Conservation (phyloP, 2,329 filamentous ascomycete genomes). For the Fusarium protoensiforme region DNA sequence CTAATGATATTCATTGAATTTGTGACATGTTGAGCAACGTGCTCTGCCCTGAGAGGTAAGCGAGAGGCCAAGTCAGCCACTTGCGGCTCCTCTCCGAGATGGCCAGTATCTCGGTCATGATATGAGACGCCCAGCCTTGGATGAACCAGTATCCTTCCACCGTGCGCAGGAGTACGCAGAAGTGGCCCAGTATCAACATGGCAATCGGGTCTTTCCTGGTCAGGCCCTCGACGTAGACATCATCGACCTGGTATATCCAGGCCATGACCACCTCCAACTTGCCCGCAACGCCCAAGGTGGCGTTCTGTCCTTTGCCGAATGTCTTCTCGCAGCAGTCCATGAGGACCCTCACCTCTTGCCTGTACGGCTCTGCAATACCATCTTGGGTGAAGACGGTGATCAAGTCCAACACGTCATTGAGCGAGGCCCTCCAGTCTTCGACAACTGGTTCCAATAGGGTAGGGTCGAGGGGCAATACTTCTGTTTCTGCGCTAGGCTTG, state of each 20-base stretch:
- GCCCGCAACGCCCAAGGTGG: neutral
- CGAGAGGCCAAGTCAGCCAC: neutral
- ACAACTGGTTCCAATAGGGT: neutral
- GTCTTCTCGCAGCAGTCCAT: neutral
- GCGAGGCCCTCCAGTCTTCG: neutral
- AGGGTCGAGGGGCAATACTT: neutral
- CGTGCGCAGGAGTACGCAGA: neutral
- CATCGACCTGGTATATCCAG: neutral
- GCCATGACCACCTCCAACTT: neutral
- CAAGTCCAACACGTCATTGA: neutral
- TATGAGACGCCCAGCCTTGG: neutral
- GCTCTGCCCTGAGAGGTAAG: neutral
- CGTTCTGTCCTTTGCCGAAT: neutral
- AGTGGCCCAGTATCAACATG: neutral
- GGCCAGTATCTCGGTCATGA: neutral
- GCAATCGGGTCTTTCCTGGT: neutral
- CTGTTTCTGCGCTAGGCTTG: neutral
- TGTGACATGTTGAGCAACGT: neutral
- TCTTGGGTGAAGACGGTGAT: neutral
- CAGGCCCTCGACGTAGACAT: neutral
- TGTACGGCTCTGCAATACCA: neutral
- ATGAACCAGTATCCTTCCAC: neutral
- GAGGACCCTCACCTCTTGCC: neutral
- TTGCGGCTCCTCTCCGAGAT: neutral
- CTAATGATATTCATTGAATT: neutral